Evolutionary conservation across 148 eudicot species (phyloP).

Genomic region (Nyssa sinensis): DNA sequence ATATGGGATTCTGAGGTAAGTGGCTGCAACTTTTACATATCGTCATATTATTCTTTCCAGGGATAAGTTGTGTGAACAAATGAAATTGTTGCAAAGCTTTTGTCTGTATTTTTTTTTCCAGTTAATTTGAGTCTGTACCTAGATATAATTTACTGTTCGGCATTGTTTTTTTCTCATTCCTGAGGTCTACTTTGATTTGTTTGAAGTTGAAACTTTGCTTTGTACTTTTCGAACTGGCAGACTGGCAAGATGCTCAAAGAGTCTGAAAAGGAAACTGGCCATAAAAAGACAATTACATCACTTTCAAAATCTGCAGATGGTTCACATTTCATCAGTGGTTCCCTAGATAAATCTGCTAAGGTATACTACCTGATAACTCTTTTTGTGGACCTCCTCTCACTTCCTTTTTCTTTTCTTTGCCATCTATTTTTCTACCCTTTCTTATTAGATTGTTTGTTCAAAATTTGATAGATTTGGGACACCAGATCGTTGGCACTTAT

Average conservation of each 20-base stretch:
- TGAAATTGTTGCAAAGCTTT: no score
- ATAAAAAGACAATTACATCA: slow-evolving; percentile 70
- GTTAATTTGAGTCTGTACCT: no score
- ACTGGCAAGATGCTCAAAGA: slow-evolving; percentile 77
- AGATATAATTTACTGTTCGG: no score
- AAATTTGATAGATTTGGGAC: slow-evolving; percentile 79
- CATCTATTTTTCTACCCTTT: not conserved
- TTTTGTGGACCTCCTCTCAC: no score
- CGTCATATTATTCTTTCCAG: no score
- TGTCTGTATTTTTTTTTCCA: no score
- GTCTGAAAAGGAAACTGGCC: slow-evolving; percentile 65
- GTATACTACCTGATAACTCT: slow-evolving; percentile 24
- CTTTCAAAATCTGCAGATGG: slow-evolving; percentile 76
- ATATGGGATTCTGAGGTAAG: slow-evolving; percentile 90
- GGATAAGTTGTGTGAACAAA: no score
- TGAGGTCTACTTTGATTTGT: no score
- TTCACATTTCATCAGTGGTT: slow-evolving; percentile 85
- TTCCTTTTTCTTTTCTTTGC: no score
- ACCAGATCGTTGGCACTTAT: slow-evolving; percentile 66
- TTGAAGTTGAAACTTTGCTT: no score
- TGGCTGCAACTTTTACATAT: not conserved
- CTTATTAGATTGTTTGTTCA: slow-evolving; percentile 5
- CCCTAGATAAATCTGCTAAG: slow-evolving; percentile 92
- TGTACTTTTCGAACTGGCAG: slow-evolving; percentile 29
- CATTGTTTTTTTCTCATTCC: no score